Conservation (phyloP, 805 yeast species). For the Jamesozyma jinghongensis region DNA sequence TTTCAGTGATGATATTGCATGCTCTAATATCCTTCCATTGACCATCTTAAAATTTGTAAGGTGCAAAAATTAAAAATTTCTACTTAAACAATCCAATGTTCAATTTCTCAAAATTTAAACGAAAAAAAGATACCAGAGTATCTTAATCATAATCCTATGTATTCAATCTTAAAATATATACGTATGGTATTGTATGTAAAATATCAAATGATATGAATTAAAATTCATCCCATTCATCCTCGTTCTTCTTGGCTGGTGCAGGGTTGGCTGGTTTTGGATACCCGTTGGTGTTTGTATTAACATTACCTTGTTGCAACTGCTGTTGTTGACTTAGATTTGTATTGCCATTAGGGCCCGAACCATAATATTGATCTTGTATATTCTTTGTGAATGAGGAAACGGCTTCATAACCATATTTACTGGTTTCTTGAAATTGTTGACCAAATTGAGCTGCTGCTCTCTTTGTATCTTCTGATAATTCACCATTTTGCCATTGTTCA, state of each 20-base stretch:
- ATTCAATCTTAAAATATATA: background rate
- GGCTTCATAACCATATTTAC: constrained; percentile 65
- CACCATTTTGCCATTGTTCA: constrained; percentile 62
- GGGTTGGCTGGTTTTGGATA: constrained; percentile 32
- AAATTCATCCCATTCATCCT: constrained; percentile 65
- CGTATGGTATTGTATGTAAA: too few relatives aligned
- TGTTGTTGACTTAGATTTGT: constrained; percentile 14
- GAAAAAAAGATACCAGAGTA: too few relatives aligned
- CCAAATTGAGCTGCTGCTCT: constrained; percentile 97
- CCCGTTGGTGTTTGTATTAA: constrained; percentile 50
- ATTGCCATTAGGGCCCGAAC: constrained; percentile 22
- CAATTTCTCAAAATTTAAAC: too few relatives aligned
- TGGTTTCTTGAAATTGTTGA: constrained; percentile 84
- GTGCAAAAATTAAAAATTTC: too few relatives aligned
- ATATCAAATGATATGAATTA: constrained; percentile 15
- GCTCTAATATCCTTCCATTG: too few relatives aligned
- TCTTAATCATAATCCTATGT: too few relatives aligned
- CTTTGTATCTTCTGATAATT: constrained; percentile 69
- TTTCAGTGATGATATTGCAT: too few relatives aligned
- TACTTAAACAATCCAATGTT: too few relatives aligned
- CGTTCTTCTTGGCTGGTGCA: constrained; percentile 30
- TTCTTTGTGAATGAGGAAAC: constrained; percentile 47
- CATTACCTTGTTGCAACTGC: constrained; percentile 45
- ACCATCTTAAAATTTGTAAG: too few relatives aligned
- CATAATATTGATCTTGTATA: constrained; percentile 29